These are phyloP conservation scores for Gentiana dahurica DNA, from an alignment of 257 asterid genomes.

Conservation along the genomic window DNA sequence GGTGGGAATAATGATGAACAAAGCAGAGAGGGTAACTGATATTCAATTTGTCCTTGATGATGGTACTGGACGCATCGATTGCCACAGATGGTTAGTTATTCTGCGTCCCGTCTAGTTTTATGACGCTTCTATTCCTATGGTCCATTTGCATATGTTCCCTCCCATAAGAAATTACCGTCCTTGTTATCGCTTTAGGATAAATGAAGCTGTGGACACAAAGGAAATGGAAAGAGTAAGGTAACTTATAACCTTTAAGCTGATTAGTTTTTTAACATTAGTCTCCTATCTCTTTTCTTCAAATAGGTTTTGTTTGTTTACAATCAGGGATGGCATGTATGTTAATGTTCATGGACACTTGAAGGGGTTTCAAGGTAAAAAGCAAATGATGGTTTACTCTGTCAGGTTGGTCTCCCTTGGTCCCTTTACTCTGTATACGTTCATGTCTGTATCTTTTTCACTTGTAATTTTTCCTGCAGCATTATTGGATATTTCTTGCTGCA, in stretches of 20 bases:
- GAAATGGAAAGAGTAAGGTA: constrained; percentile 68
- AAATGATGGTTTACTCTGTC: constrained; percentile 63
- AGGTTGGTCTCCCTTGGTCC: constrained; percentile 27
- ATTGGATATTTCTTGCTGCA: too few relatives aligned
- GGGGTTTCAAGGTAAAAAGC: constrained; percentile 77
- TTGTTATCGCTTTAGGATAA: constrained; percentile 36
- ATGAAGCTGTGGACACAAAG: constrained; percentile 51
- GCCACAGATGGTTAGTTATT: constrained; percentile 55
- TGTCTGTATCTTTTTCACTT: too few relatives aligned
- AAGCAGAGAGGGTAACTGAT: constrained; percentile 57
- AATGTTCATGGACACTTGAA: constrained; percentile 83
- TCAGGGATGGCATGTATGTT: constrained; percentile 76
- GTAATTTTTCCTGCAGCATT: too few relatives aligned
- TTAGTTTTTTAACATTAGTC: not conserved
- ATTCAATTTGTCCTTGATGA: constrained; percentile 71
- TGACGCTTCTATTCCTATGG: not conserved
- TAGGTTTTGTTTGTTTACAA: constrained; percentile 4
- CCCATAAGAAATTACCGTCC: too few relatives aligned
- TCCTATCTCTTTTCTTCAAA: not conserved
- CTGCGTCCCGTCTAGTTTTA: not conserved
- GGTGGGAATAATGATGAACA: constrained; percentile 55
- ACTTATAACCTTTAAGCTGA: constrained; percentile 16
- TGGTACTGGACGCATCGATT: constrained; percentile 77
- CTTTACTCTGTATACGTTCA: too few relatives aligned
- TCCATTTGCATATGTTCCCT: not conserved